Percentiles rank a stretch among this genome's conserved stretches.
Evolutionary conservation across 495 filamentous ascomycete species (phyloP).

Genomic region (Podospora didyma): DNA sequence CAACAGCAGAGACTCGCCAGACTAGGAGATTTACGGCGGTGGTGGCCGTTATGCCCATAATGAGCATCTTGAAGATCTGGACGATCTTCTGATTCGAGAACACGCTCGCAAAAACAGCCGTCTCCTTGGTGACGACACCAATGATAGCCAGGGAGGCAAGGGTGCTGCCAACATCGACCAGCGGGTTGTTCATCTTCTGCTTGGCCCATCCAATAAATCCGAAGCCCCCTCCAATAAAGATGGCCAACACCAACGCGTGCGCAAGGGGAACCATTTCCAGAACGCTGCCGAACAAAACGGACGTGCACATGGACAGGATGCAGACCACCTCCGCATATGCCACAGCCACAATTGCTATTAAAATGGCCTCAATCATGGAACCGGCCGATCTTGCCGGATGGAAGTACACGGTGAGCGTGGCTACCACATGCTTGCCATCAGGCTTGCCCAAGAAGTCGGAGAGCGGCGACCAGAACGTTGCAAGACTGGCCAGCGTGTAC

Average conservation of each 20-base stretch:
- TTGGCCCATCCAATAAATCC: slow-evolving; percentile 93
- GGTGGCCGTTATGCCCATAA: slow-evolving; percentile 77
- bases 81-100: slow-evolving; percentile 79
- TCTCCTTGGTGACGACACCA: slow-evolving; percentile 89
- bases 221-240: slow-evolving; percentile 86
- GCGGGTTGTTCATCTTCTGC: slow-evolving; percentile 75
- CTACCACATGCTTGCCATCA: slow-evolving; percentile 95
- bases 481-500: slow-evolving; percentile 83
- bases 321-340: slow-evolving; percentile 77
- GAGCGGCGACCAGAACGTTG: slow-evolving; percentile 75
- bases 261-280: slow-evolving; percentile 64
- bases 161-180: slow-evolving; percentile 89
- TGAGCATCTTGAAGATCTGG: slow-evolving; percentile 86
- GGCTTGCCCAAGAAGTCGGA: slow-evolving; percentile 72
- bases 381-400: slow-evolving; percentile 89
- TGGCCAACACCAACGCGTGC: slow-evolving; percentile 73
- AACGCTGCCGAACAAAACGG: slow-evolving; percentile 66
- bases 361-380: slow-evolving; percentile 83
- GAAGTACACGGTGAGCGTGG: slow-evolving; percentile 91
- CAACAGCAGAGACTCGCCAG: slow-evolving; percentile 77
- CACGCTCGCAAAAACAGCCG: slow-evolving; percentile 71
- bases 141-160: slow-evolving; percentile 88
- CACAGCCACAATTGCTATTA: slow-evolving; percentile 80
- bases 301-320: slow-evolving; percentile 81
- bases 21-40: slow-evolving; percentile 74